phyloP scores from a whole-genome alignment of 2,329 filamentous ascomycete species.

The Sporothrix phasma region DNA sequence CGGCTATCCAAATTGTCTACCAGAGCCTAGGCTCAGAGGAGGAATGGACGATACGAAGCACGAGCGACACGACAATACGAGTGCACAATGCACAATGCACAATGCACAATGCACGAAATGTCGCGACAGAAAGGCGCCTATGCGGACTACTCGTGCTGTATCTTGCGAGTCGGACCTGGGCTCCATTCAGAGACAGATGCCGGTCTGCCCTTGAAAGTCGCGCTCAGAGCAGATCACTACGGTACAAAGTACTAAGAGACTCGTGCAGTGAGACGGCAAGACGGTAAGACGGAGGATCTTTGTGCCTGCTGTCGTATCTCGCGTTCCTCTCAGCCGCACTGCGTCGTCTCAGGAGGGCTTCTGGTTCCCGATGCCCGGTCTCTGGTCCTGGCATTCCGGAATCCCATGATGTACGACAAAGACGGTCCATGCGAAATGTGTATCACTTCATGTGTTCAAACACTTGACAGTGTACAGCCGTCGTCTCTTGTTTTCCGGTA shows the following conservation, averaged over 20 bases:
- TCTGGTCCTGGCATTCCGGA: neutral
- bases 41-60: neutral
- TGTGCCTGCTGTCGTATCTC: neutral
- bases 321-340: neutral
- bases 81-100: no score
- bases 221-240: no score
- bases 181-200: neutral
- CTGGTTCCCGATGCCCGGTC: neutral
- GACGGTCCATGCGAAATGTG: neutral
- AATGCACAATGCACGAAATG: no score
- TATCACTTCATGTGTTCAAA: neutral
- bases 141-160: no score
- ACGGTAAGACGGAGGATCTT: constrained; percentile 14
- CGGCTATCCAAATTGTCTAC: neutral
- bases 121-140: no score
- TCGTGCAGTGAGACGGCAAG: neutral
- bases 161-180: no score
- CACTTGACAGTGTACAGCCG: no score
- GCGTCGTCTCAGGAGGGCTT: no score
- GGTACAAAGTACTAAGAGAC: neutral
- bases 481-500: no score
- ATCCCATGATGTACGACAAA: neutral
- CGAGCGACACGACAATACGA: neutral
- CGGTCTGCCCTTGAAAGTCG: neutral
- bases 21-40: neutral